Base-by-base conservation (phyloP, 148 eudicot genomes). In the Cornus controversa region DNA sequence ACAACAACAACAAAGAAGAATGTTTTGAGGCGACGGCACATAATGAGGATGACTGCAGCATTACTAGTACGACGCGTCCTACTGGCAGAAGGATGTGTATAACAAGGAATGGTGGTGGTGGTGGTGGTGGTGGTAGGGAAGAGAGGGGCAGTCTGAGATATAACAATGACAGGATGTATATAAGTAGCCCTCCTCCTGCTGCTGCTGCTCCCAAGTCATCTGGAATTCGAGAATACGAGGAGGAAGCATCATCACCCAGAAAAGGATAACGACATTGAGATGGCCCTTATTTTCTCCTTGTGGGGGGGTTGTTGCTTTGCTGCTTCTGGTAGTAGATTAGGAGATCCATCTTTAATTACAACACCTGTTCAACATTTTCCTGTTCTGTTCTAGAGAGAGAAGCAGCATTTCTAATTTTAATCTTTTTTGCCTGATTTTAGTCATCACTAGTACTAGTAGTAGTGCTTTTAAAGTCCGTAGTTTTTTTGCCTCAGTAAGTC, bases 51-150 rank as follows among this genome's bases (percentile, higher is more conserved):
- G 54, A 75, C 65, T 82, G 57, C 31, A 40, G 57, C 31, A 40
- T 81, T 71, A 81, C 45, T 6, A 9, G 8, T 0, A 9, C 45
- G 45, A 40, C 45, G 9, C 45, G 79, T 72, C 45, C 75, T 71
- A 37, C 79, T 79, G 86, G 77, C 23, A 82, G 81, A 77, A 85
- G 86, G 84, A 79, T 36, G 37, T 66, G 29, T 75, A 82, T 67
- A 77, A 9, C 7, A 6, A 40, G 86, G 80, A 77, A 74, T 71
- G 53, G n/a, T n/a, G n/a, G n/a, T n/a, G n/a, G n/a, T n/a, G n/a
- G n/a, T n/a, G n/a, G n/a, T n/a, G n/a, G n/a, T n/a, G n/a, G n/a
- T n/a, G n/a, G 57, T 66, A 69, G 85, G 27, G 90, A 90, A 25
- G 89, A 80, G 28, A 79, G 78, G 74, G 79, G 80, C 74, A 57